These are phyloP conservation scores for Ceratobasidium sp. DNA, from an alignment of 1,284 basidiomycete species.

Conservation along the genomic window DNA sequence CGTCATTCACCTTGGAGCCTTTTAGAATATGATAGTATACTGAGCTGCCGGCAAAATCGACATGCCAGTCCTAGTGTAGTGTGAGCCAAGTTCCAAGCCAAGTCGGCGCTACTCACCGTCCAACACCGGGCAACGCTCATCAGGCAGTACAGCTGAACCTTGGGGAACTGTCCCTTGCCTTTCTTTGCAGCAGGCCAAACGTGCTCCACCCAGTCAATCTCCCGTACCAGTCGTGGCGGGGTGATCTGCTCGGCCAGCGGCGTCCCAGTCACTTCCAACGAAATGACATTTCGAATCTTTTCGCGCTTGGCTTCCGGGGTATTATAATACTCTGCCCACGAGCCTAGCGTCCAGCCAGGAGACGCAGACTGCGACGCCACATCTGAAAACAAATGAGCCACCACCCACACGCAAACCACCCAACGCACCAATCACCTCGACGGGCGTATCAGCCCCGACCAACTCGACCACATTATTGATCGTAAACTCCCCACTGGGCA, in stretches of 20 bases:
- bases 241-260: slow-evolving; percentile 75
- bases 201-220: slow-evolving; percentile 96
- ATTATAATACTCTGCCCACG: slow-evolving; percentile 89
- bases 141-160: slow-evolving; percentile 94
- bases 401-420: slow-evolving; percentile 26
- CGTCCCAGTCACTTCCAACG: slow-evolving; percentile 83
- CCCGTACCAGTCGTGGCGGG: slow-evolving; percentile 84
- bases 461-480: slow-evolving; percentile 81
- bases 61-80: slow-evolving; percentile 83
- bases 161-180: slow-evolving; percentile 84
- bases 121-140: slow-evolving; percentile 89
- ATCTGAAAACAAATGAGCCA: slow-evolving; percentile 56
- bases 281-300: slow-evolving; percentile 91
- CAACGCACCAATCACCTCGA: slow-evolving; percentile 86
- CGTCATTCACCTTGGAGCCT: slow-evolving; percentile 69
- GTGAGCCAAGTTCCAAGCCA: not conserved
- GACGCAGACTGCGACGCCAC: slow-evolving; percentile 82
- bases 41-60: slow-evolving; percentile 94
- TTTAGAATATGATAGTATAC: slow-evolving; percentile 91
- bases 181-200: slow-evolving; percentile 84
- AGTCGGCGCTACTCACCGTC: slow-evolving; percentile 68
- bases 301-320: slow-evolving; percentile 68
- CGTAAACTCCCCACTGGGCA: slow-evolving; percentile 71
- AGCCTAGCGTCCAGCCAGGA: slow-evolving; percentile 84
- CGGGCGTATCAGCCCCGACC: slow-evolving; percentile 76